Evolutionary conservation across 345 rosid genomes (phyloP).

Genomic region (Lumnitzera littorea): DNA sequence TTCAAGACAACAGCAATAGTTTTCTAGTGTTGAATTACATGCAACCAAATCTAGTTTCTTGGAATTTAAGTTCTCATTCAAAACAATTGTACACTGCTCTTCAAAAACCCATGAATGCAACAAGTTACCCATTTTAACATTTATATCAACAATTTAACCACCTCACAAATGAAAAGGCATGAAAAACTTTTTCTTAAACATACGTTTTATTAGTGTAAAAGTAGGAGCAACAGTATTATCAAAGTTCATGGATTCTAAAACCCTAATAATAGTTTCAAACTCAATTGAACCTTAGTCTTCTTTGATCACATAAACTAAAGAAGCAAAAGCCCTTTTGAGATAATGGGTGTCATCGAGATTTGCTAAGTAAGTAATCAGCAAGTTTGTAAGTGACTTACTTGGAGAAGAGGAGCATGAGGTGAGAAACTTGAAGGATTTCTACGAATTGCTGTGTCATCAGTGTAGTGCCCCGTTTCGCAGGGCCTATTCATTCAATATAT

Average conservation of each 20-base stretch:
- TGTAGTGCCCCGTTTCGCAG: neutral
- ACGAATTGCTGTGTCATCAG: slow-evolving; percentile 55
- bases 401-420: slow-evolving; percentile 48
- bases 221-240: slow-evolving; percentile 63
- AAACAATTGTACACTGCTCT: slow-evolving; percentile 61
- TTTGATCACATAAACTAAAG: slow-evolving; percentile 61
- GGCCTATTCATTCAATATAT: too few relatives aligned
- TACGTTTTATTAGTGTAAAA: slow-evolving; percentile 66
- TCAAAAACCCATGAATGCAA: slow-evolving; percentile 53
- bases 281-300: slow-evolving; percentile 52
- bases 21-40: slow-evolving; percentile 71
- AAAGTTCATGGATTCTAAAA: slow-evolving; percentile 51
- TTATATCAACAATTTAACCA: slow-evolving; percentile 41
- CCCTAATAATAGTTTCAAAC: slow-evolving; percentile 35
- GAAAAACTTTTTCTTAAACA: slow-evolving; percentile 79
- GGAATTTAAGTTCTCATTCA: slow-evolving; percentile 62
- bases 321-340: slow-evolving; percentile 90
- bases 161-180: slow-evolving; percentile 82
- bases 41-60: slow-evolving; percentile 72
- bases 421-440: slow-evolving; percentile 76
- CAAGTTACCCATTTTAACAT: slow-evolving; percentile 37
- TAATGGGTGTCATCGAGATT: slow-evolving; percentile 40
- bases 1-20: slow-evolving; percentile 49
- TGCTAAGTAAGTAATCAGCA: slow-evolving; percentile 60
- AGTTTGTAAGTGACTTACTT: slow-evolving; percentile 49